phyloP scores from a whole-genome alignment of 2,329 filamentous ascomycete species.

The Aspergillus ibericus region DNA sequence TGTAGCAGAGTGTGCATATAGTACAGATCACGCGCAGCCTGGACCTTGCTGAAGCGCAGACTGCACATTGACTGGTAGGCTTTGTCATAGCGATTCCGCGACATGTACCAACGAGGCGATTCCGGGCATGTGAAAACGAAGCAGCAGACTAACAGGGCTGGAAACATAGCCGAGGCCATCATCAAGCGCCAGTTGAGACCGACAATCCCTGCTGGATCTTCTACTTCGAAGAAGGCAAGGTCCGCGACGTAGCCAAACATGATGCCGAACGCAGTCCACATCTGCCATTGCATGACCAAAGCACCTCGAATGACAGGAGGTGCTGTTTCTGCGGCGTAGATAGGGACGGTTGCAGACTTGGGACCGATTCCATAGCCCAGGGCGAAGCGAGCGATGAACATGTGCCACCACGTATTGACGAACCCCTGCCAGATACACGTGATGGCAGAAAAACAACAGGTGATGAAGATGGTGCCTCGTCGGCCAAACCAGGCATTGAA shows the following conservation, averaged over 20 bases:
- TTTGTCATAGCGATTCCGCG: conserved; percentile 42
- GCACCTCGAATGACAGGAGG: conserved; percentile 70
- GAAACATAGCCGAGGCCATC: conserved; percentile 67
- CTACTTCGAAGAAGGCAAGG: conserved; percentile 60
- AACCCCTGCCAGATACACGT: conserved; percentile 61
- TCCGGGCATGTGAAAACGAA: conserved; percentile 65
- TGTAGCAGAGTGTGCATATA: conserved; percentile 57
- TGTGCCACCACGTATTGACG: conserved; percentile 68
- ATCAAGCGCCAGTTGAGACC: conserved; percentile 68
- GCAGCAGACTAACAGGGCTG: conserved; percentile 57
- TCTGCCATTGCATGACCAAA: conserved; percentile 81
- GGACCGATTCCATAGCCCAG: conserved; percentile 77
- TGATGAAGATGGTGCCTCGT: conserved; percentile 72
- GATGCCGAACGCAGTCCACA: conserved; percentile 53
- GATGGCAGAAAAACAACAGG: conserved; percentile 67
- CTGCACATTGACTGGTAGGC: conserved; percentile 47
- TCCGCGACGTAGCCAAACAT: conserved; percentile 61
- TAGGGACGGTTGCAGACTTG: conserved; percentile 72
- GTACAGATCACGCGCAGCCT: conserved; percentile 48
- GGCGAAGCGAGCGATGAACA: conserved; percentile 69
- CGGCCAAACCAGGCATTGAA: conserved; percentile 70
- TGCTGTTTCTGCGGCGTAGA: conserved; percentile 73
- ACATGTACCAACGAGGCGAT: conserved; percentile 52
- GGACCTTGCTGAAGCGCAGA: conserved; percentile 45
- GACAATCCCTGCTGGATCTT: conserved; percentile 53